Base-by-base conservation (phyloP, 1,284 basidiomycete species). In the Ustilago hordei region DNA sequence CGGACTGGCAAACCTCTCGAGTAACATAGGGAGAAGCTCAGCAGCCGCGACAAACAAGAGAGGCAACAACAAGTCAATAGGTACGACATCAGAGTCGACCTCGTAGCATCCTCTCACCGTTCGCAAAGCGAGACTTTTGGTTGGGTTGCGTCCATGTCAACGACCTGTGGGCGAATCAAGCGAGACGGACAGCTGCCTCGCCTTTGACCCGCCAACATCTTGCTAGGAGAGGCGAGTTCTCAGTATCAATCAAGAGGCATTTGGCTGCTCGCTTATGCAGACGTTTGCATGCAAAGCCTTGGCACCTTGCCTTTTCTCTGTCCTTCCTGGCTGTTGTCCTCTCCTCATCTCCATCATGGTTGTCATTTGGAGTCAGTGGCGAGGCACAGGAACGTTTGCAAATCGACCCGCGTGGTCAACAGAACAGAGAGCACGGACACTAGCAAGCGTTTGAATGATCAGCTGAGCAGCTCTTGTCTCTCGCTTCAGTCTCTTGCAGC, bases 141-240 rank as follows among this genome's bases (percentile, higher is more conserved):
- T 50, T 50, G 48, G 48, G 28, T 28, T 9, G 23, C 23, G 3
- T 28, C 23, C 23, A 28, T 28, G 3, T 28, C 23, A 28, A 28
- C 23, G 23, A 28, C 23, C 23, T 28, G 23, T 28, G 23, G 23
- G 23, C 11, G 47, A 52, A 52, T 9, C 8, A 38, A 28, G 23
- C 23, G 15, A 54, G n/a, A 19, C 52, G 52, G 52, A 54, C 52
- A 36, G 32, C 52, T 32, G 34, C 52, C 52, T 35, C 52, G 55
- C 55, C 8, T 35, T 28, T 9, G 19, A 50, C n/a, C 48, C 48
- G 31, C 48, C 13, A 7, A 43, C 17, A 6, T 17, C 11, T 41
- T 41, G 39, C 15, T 5, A 15, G 35, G 53, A 13, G 8, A 32
- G 48, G 48, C 48, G n/a, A 4, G 28, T 31, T 23, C 6, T 8